Evolutionary conservation across 768 basidiomycete species (phyloP).

Genomic region (Auriscalpium orientale): DNA sequence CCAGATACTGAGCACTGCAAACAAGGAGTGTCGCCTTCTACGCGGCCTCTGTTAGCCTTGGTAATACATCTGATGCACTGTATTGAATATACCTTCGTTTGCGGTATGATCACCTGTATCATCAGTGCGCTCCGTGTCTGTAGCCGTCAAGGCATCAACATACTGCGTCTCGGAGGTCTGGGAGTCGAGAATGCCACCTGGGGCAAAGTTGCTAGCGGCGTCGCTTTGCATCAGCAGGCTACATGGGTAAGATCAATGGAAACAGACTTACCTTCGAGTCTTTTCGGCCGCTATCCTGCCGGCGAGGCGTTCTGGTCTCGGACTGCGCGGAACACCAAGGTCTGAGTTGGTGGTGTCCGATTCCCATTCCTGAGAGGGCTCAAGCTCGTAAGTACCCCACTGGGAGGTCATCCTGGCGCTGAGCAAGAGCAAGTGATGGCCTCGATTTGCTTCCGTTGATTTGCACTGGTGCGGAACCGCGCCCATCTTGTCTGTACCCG

Average conservation of each 20-base stretch:
- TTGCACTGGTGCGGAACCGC: too few relatives aligned
- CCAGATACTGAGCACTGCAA: too few relatives aligned
- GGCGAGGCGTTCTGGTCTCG: not conserved
- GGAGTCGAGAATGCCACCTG: slow-evolving; percentile 1
- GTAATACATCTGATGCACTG: not conserved
- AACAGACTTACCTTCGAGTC: too few relatives aligned
- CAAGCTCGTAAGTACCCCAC: not conserved
- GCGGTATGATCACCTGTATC: not conserved
- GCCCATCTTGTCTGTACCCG: too few relatives aligned
- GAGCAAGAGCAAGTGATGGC: too few relatives aligned
- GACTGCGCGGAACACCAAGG: not conserved
- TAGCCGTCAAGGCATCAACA: not conserved
- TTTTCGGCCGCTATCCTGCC: not conserved
- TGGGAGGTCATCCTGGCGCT: too few relatives aligned
- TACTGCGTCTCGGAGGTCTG: not conserved
- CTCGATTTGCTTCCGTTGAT: too few relatives aligned
- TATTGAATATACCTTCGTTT: not conserved
- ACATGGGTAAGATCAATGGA: not conserved
- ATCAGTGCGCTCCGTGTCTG: too few relatives aligned
- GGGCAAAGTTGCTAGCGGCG: not conserved
- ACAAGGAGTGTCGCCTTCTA: not conserved
- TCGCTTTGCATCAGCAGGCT: too few relatives aligned
- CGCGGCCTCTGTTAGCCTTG: not conserved
- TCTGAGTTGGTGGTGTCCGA: not conserved
- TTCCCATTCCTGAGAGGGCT: not conserved